A percentile compares a stretch with the other conserved stretches of the same genome.
Evolutionary conservation across 768 basidiomycete species (phyloP).

Genomic region (Phlebiopsis flavidoalba): DNA sequence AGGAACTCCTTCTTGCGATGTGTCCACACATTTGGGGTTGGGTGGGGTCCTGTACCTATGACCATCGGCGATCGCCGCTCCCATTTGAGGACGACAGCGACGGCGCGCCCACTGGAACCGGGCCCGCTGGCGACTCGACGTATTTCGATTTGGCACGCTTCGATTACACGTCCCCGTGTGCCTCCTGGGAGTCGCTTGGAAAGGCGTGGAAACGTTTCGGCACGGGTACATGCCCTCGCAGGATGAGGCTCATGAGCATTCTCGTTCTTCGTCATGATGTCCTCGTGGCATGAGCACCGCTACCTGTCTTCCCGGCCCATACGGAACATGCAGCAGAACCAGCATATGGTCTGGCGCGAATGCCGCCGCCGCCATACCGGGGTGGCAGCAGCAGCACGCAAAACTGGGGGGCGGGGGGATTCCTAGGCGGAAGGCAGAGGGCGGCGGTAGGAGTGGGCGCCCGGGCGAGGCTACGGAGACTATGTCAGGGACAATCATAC

Average conservation of each 20-base stretch:
- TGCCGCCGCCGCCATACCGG: too few relatives aligned
- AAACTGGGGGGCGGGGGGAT: constrained; percentile 5
- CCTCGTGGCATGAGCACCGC: constrained; percentile 23
- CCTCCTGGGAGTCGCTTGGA: constrained; percentile 78
- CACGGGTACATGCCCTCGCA: constrained; percentile 65
- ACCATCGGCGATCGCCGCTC: not conserved
- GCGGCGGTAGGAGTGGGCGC: constrained; percentile 28
- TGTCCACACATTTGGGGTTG: not conserved
- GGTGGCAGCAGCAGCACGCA: not conserved
- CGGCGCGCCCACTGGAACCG: constrained; percentile 4
- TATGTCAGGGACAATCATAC: constrained; percentile 36
- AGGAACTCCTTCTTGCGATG: not conserved
- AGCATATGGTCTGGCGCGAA: not conserved
- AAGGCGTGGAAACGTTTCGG: constrained; percentile 71
- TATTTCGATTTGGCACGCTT: constrained; percentile 70
- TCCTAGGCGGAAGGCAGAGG: constrained; percentile 27
- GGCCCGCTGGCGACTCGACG: constrained; percentile 43
- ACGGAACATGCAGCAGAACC: constrained; percentile 2
- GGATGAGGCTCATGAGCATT: constrained; percentile 76
- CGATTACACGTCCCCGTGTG: constrained; percentile 65
- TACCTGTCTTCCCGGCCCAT: constrained; percentile 6
- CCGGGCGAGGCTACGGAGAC: constrained; percentile 17
- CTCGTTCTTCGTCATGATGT: constrained; percentile 50
- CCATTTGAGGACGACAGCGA: constrained; percentile 5
- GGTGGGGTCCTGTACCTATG: not conserved